Evolutionary conservation across 768 basidiomycete genomes (phyloP).

Genomic region (Phaeotremella fagi): DNA sequence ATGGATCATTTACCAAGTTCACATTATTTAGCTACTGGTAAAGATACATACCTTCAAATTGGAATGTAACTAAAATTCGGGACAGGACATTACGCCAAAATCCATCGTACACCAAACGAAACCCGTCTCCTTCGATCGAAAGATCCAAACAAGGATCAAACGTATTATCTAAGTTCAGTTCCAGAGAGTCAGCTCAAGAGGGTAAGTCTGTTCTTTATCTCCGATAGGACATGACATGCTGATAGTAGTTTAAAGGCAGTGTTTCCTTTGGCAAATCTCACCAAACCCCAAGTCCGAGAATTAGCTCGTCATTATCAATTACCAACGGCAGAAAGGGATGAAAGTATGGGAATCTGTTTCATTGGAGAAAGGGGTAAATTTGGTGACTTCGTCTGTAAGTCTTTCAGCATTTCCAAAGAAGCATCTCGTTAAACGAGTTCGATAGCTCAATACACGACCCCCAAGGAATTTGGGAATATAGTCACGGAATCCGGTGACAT

Average conservation of each 20-base stretch:
- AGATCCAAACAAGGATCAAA: conserved; percentile 78
- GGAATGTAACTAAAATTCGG: background rate
- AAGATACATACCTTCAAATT: background rate
- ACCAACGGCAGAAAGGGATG: conserved; percentile 68
- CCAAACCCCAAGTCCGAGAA: conserved; percentile 67
- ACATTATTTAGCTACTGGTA: conserved; percentile 78
- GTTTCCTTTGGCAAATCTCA: conserved; percentile 68
- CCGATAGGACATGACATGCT: background rate
- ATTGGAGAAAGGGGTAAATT: conserved; percentile 76
- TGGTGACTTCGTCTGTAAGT: conserved; percentile 65
- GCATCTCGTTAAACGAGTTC: background rate
- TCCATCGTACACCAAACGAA: conserved; percentile 53
- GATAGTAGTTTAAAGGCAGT: conserved; percentile 51
- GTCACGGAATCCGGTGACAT: too few species aligned
- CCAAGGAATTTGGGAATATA: conserved; percentile 60
- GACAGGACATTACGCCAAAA: conserved; percentile 79
- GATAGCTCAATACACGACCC: conserved; percentile 69
- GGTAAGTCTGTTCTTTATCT: conserved; percentile 33
- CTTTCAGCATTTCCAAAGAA: background rate
- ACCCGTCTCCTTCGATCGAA: conserved; percentile 51
- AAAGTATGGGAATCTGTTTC: conserved; percentile 95
- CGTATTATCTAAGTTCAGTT: conserved; percentile 81
- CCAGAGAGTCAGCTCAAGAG: conserved; percentile 60
- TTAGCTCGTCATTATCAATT: conserved; percentile 62
- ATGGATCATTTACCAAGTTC: conserved; percentile 57